Base-by-base conservation (phyloP, 306 rosid species). In the Urtica urens region DNA sequence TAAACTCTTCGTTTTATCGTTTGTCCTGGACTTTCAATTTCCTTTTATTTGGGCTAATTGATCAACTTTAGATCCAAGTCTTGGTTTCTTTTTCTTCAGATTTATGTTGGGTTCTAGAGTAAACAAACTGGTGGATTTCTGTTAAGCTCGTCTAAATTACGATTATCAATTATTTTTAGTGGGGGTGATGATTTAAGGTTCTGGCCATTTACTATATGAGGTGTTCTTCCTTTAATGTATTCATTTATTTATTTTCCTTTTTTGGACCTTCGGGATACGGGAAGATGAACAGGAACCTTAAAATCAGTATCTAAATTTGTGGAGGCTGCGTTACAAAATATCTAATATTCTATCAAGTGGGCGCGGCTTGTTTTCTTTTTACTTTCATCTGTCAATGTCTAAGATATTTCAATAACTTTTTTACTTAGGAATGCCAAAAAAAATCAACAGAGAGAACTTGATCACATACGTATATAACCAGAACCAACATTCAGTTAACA, bases 261-360 rank as follows among this genome's bases (percentile, higher is more conserved):
- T 48, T 4, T n/a, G 21, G 13, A 21, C 13, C 35, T 51, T 34
- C 24, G 43, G 42, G n/a, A 13, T 21, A 12, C 3, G 11, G 31
- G 29, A 21, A 47, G 28, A 46, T 5, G 22, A 1, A 46, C 7
- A 3, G n/a, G 24, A n/a, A 17, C 38, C 23, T 9, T 9, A 22
- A 15, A 30, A 49, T 49, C 9, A 5, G 18, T 28, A 29, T 29
- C 38, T 49, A 51, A 5, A 4, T 11, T 39, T 20, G 57, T 51
- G 30, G 57, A 31, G 57, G 20, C 10, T 4, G 23, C 19, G 11
- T 33, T 24, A 4, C n/a, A 16, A 17, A 12, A 33, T 10, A 31
- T 21, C 29, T 41, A 51, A 51, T 51, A 51, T 51, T 51, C 57
- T 10, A 27, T 10, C 15, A 19, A 31, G 57, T 50, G 41, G 55